A percentile compares a stretch with the other conserved stretches of the same genome.
phyloP scores from a whole-genome alignment of 768 basidiomycete species.

The Russula sp. region DNA sequence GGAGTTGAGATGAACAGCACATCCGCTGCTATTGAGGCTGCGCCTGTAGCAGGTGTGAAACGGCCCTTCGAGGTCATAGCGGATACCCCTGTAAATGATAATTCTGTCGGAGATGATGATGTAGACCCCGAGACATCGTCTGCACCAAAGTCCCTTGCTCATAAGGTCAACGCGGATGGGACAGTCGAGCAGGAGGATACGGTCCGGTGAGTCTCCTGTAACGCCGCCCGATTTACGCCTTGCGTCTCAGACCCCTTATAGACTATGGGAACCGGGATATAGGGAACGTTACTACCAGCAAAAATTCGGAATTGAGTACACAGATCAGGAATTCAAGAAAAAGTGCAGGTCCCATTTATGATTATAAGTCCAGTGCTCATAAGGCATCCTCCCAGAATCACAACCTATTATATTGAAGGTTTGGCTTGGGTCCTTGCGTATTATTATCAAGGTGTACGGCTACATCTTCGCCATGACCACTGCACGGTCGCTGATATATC shows the following conservation, averaged over 20 bases:
- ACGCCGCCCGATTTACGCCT: neutral
- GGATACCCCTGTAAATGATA: constrained; percentile 5
- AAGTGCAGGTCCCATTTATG: constrained; percentile 39
- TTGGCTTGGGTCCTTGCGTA: constrained; percentile 94
- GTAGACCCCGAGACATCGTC: constrained; percentile 28
- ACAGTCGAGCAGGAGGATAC: constrained; percentile 92
- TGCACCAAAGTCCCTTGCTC: constrained; percentile 40
- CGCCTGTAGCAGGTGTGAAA: constrained; percentile 32
- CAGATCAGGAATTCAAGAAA: constrained; percentile 66
- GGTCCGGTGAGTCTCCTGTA: constrained; percentile 60
- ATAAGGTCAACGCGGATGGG: constrained; percentile 85
- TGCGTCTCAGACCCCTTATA: constrained; percentile 29
- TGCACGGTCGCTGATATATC: constrained; percentile 16
- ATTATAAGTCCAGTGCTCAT: constrained; percentile 7
- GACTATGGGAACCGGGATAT: constrained; percentile 95
- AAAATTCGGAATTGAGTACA: constrained; percentile 76
- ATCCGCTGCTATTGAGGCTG: constrained; percentile 21
- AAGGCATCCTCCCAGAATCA: constrained; percentile 43
- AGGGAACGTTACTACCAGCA: constrained; percentile 89
- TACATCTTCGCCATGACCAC: neutral
- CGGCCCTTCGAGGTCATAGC: constrained; percentile 35
- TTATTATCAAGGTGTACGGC: constrained; percentile 92
- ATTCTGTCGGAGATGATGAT: constrained; percentile 27
- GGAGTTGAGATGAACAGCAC: constrained; percentile 8
- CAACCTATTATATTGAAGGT: constrained; percentile 85